Base-by-base conservation (phyloP, 306 rosid genomes). In the Quercus glauca region DNA sequence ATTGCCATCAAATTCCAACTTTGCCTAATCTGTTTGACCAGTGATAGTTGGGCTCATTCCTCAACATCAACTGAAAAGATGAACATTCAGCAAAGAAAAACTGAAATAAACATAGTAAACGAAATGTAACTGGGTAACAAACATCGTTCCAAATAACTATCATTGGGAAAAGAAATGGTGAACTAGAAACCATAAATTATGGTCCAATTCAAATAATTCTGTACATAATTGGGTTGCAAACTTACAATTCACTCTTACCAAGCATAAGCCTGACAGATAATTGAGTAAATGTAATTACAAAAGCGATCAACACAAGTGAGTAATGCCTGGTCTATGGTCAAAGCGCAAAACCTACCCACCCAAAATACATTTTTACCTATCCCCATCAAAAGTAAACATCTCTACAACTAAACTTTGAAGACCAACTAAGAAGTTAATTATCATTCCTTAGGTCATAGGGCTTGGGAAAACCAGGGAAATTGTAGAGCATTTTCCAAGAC, bases 271-370 rank as follows among this genome's bases (percentile, higher is more conserved):
- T 60, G 14, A 11, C 59, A 4, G 53, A 60, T 55, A 71, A 71
- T 78, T 26, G 12, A 70, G 53, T 21, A 63, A 77, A 45, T 21
- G 14, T 53, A 15, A 7, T 33, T 18, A 59, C 19, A 19, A 9
- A 53, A 8, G 52, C 23, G 5, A 6, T 18, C 56, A 20, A 26
- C 20, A 17, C 8, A 26, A 26, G 52, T 78, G 73, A 52, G 64
- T 67, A 56, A 21, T 21, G 59, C 53, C 76, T 74, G 63, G 33
- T 59, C 81, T 76, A 79, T 20, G 63, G 81, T 73, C 55, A 75
- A 71, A 74, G 33, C 3, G 60, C 73, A 69, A 20, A 25, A 14
- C 80, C 77, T 60, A 70, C 71, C 71, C 72, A 78, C 18, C 69
- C 57, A 52, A 25, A 45, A 71, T 55, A 65, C 33, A 43, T n/a